A percentile compares a stretch with the other conserved stretches of the same genome.
Conservation (phyloP, 2,329 filamentous ascomycete species). For the Diplodia scrobiculata region DNA sequence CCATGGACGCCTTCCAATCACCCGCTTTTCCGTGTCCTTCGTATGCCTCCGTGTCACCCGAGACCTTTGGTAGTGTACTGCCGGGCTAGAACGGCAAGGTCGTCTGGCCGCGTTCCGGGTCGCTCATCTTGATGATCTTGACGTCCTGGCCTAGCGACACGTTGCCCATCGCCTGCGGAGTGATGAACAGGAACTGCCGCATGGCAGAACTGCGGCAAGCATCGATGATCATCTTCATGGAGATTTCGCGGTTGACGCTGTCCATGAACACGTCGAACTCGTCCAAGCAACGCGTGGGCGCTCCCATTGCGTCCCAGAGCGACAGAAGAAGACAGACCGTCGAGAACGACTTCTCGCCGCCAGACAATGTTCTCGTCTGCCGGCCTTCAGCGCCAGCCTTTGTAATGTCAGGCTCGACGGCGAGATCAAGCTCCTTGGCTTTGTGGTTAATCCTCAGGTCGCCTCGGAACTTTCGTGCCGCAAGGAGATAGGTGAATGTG, state of each 20-base stretch:
- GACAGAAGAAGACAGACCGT: slow-evolving; percentile 90
- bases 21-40: not conserved
- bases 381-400: slow-evolving; percentile 69
- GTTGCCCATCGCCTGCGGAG: slow-evolving; percentile 75
- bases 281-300: slow-evolving; percentile 88
- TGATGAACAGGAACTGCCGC: slow-evolving; percentile 93
- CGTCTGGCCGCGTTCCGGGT: slow-evolving; percentile 56
- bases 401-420: slow-evolving; percentile 70
- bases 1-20: slow-evolving; percentile 11
- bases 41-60: not conserved
- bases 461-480: slow-evolving; percentile 85
- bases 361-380: slow-evolving; percentile 87
- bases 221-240: slow-evolving; percentile 88
- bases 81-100: slow-evolving; percentile 40
- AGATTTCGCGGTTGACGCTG: slow-evolving; percentile 88
- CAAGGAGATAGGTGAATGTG: slow-evolving; percentile 85
- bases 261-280: slow-evolving; percentile 99
- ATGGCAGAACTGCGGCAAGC: slow-evolving; percentile 85
- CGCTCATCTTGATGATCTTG: slow-evolving; percentile 68
- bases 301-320: slow-evolving; percentile 98
- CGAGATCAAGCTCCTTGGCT: slow-evolving; percentile 72
- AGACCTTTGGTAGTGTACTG: too few species aligned
- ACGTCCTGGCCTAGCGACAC: slow-evolving; percentile 68
- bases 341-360: slow-evolving; percentile 96
- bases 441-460: slow-evolving; percentile 76